Conservation (phyloP, 352 stramenopile species). For the Globisporangium spiculum region DNA sequence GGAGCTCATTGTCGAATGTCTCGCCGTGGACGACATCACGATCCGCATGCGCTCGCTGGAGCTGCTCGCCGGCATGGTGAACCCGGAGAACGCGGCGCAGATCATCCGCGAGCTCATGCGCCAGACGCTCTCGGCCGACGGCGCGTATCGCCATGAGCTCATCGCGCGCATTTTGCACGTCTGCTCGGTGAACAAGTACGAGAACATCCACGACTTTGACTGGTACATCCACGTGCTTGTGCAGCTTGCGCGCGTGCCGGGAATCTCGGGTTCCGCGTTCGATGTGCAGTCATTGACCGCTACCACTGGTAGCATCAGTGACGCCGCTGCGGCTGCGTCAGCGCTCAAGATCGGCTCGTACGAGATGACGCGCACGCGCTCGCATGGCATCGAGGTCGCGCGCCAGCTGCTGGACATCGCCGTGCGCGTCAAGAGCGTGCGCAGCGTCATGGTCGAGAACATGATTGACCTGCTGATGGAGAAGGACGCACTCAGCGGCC, state of each 20-base stretch:
- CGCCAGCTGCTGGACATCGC: slow-evolving; percentile 96
- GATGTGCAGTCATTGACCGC: slow-evolving; percentile 31
- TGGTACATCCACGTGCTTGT: slow-evolving; percentile 99
- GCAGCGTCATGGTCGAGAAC: slow-evolving; percentile 92
- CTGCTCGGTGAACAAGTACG: slow-evolving; percentile 97
- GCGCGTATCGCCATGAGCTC: slow-evolving; percentile 94
- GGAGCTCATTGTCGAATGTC: slow-evolving; percentile 94
- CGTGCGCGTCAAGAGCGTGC: slow-evolving; percentile 95
- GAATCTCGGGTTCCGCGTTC: slow-evolving; percentile 42
- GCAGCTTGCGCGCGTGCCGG: slow-evolving; percentile 91
- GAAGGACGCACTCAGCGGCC: slow-evolving; percentile 68
- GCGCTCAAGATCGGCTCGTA: slow-evolving; percentile 20
- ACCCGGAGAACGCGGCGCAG: slow-evolving; percentile 93
- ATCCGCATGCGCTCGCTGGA: slow-evolving; percentile 97
- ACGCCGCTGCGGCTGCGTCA: slow-evolving; percentile 36
- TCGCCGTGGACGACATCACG: slow-evolving; percentile 98
- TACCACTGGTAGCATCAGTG: slow-evolving; percentile 17
- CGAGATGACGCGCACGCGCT: slow-evolving; percentile 33
- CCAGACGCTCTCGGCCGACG: slow-evolving; percentile 93
- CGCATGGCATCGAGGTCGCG: slow-evolving; percentile 86
- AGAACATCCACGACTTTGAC: slow-evolving; percentile 96
- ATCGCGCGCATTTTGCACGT: slow-evolving; percentile 96
- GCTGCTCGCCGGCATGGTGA: slow-evolving; percentile 95
- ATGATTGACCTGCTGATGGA: slow-evolving; percentile 94
- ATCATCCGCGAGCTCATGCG: slow-evolving; percentile 96